Base-by-base conservation (phyloP, 257 asterid species). In the Buddleja alternifolia region DNA sequence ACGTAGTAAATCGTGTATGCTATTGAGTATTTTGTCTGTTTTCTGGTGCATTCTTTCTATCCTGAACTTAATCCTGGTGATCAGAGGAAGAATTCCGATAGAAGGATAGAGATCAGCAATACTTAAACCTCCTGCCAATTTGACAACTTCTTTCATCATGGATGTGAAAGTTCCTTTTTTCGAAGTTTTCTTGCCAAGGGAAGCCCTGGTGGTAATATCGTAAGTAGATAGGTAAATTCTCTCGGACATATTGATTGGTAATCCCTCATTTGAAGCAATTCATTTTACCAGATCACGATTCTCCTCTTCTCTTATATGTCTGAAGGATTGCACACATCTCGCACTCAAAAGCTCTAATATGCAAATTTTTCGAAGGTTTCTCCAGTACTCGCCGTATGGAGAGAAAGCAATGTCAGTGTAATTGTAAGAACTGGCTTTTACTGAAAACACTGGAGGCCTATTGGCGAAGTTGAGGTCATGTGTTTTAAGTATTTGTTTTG, bases 81-180 rank as follows among this genome's bases (percentile, higher is more conserved):
- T 16, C 9, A 29, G 3, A 6, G 48, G 70, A 34, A 76, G 23
- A 14, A 80, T 50, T 60, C 19, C 60, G 10, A 45, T 37, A 0
- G 82, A 76, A 17, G 80, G 82, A 48, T 8, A 14, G 21, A 63
- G n/a, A n/a, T 44, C 69, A 1, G 69, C 23, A n/a, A n/a, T n/a
- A n/a, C n/a, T n/a, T n/a, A n/a, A n/a, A n/a, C n/a, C n/a, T n/a
- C n/a, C n/a, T 7, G 15, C 15, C 12, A 46, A 1, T n/a, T 24
- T 17, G 6, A 24, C 19, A 15, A 15, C 7, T 63, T 46, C 21
- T 15, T n/a, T n/a, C n/a, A n/a, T n/a, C n/a, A n/a, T n/a, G n/a
- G n/a, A n/a, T n/a, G n/a, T n/a, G n/a, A n/a, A 24, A 24, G 2
- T 45, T 1, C 0, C 37, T 4, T 39, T 50, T 3, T 66, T 40